Evolutionary conservation across 257 asterid genomes (phyloP).

Genomic region (Eustoma russellianum): DNA sequence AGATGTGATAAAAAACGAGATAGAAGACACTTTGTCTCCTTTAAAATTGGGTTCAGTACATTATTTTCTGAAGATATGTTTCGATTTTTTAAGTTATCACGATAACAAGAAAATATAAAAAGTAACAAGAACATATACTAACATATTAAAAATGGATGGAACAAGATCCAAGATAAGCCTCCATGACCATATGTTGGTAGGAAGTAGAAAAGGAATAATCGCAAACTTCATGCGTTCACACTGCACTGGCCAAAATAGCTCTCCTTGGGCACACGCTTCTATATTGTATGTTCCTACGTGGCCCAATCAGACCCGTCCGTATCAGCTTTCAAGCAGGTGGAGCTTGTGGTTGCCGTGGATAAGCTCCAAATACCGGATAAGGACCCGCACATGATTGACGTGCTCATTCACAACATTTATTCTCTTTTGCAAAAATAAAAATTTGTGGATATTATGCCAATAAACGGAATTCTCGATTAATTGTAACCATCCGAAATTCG

Average conservation of each 20-base stretch:
- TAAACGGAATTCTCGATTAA: too few species aligned
- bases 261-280: constrained; percentile 14
- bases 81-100: too few species aligned
- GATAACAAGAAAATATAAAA: too few species aligned
- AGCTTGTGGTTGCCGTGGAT: constrained; percentile 13
- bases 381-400: constrained; percentile 9
- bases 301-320: constrained; percentile 12
- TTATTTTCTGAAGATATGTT: too few species aligned
- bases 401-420: background rate
- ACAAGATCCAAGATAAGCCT: too few species aligned
- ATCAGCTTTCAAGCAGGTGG: constrained; percentile 3
- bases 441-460: background rate
- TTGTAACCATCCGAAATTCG: too few species aligned
- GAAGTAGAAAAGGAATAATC: constrained; percentile 4
- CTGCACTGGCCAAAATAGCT: constrained; percentile 4
- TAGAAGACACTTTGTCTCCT: too few species aligned
- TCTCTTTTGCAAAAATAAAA: background rate
- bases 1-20: too few species aligned
- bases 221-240: constrained; percentile 9
- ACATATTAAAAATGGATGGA: too few species aligned
- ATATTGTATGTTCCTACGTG: constrained; percentile 18
- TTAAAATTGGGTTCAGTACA: too few species aligned
- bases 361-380: constrained; percentile 32
- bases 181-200: too few species aligned
- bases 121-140: too few species aligned